Percentiles rank a stretch among this genome's conserved stretches.
Evolutionary conservation across 768 basidiomycete genomes (phyloP).

Genomic region (Cystofilobasidium capitatum): DNA sequence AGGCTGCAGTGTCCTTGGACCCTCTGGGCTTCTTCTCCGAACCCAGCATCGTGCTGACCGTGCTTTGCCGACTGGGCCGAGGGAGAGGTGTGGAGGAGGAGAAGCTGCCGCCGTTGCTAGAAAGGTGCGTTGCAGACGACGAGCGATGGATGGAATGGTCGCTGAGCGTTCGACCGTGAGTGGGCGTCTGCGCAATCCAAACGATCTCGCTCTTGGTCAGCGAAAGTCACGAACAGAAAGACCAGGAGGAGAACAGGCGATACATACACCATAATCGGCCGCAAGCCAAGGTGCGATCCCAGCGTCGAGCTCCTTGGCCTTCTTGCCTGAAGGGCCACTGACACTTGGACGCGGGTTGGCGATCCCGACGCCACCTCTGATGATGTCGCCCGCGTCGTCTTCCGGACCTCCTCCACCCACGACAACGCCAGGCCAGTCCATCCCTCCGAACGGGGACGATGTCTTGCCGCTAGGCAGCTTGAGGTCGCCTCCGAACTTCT

Average conservation of each 20-base stretch:
- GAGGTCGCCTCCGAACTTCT: conserved; percentile 25
- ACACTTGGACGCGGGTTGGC: neutral
- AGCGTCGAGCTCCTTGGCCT: conserved; percentile 20
- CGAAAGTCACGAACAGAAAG: neutral
- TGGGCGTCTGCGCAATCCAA: too few species aligned
- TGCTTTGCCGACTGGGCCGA: conserved; percentile 1
- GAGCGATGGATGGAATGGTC: neutral
- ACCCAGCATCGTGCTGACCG: neutral
- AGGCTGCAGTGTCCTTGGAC: neutral
- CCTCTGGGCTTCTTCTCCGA: neutral
- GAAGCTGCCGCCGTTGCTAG: neutral
- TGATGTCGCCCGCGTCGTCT: neutral
- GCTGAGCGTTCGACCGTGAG: neutral
- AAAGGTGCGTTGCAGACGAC: conserved; percentile 12
- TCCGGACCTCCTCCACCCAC: neutral
- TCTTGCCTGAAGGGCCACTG: neutral
- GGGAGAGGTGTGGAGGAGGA: neutral
- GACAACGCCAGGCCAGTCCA: conserved; percentile 14
- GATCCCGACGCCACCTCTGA: neutral
- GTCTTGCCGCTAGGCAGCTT: neutral
- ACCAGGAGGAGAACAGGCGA: too few species aligned
- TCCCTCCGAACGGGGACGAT: neutral
- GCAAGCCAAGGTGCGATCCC: conserved; percentile 24
- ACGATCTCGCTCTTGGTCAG: neutral
- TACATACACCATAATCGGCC: conserved; percentile 15